Evolutionary conservation across 2,329 filamentous ascomycete species (phyloP), one percentile per base, ranked within the genome.

Genomic region (Beauveria caledonica): DNA sequence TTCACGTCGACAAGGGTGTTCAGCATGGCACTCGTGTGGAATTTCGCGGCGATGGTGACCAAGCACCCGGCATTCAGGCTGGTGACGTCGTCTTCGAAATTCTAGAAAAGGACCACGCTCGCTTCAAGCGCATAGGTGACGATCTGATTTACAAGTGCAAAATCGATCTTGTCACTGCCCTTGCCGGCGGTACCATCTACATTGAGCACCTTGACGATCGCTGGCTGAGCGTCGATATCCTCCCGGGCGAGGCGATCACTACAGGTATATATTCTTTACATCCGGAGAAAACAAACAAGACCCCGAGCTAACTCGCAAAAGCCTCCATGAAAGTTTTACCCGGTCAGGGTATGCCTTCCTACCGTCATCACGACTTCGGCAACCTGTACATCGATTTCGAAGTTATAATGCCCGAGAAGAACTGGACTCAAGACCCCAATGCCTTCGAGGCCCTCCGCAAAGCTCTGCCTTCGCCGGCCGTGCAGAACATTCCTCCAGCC

Each of bases 61-160:
- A 97, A 74, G 86, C 92, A 61, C 94, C 94, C 21, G 93, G 92
- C 65, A 89, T 96, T 58, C 85, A 96, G 72, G 89, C 94, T 17
- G 94, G 95, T 66, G 95, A 99, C 72, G 94, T 99, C 61, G 89
- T 97, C 64, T 99, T 99, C 72, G 92, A 97, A 79, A 97, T 99
- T 66, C 93, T 97, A 77, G 92, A 97, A 82, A 99, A 99, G 84
- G 92, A 92, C n/a, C 94, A 99, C 75, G 65, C 88, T 29, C 88
- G 94, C 64, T 99, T 99, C 82, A 92, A 93, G 72, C 89, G 94
- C 68, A 96, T 94, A 76, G 92, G 95, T 33, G 94, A 99, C 72
- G 93, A 99, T 70, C 83, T 99, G 19, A 90, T 97, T 73, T 97
- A 93, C 80, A 88, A 94, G 64, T 91, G 90, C 67, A 91, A 97